Evolutionary conservation across 768 basidiomycete species (phyloP).

Genomic region (Kwoniella shandongensis): DNA sequence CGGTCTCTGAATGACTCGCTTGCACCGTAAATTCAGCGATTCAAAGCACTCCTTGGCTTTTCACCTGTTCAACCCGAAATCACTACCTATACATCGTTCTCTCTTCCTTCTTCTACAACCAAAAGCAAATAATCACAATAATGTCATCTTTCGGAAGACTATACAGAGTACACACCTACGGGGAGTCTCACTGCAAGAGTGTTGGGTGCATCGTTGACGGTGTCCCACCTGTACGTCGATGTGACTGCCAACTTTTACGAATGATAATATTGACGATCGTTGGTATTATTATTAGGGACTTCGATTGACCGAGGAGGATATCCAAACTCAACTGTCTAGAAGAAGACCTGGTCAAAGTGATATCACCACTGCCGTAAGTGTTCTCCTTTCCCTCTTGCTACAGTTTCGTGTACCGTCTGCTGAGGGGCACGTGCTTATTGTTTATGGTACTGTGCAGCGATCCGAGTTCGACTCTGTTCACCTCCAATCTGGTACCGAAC

Average conservation of each 20-base stretch:
- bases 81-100: background rate
- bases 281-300: constrained; percentile 65
- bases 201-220: constrained; percentile 98
- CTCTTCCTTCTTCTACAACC: background rate
- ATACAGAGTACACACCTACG: constrained; percentile 94
- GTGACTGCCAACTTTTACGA: background rate
- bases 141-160: constrained; percentile 94
- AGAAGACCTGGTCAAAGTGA: constrained; percentile 93
- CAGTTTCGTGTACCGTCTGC: background rate
- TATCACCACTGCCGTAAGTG: constrained; percentile 86
- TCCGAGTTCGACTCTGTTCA: constrained; percentile 94
- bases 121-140: constrained; percentile 5
- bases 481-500: constrained; percentile 89
- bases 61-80: no score
- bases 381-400: background rate
- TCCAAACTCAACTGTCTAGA: constrained; percentile 86
- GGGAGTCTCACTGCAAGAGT: constrained; percentile 94
- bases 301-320: constrained; percentile 72
- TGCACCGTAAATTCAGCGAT: background rate
- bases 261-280: background rate
- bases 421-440: background rate
- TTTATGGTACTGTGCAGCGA: constrained; percentile 58
- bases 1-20: background rate
- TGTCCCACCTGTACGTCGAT: constrained; percentile 78
- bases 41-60: no score